Base-by-base conservation (phyloP, 139 green algal genomes). In the Desmodesmus armatus region DNA sequence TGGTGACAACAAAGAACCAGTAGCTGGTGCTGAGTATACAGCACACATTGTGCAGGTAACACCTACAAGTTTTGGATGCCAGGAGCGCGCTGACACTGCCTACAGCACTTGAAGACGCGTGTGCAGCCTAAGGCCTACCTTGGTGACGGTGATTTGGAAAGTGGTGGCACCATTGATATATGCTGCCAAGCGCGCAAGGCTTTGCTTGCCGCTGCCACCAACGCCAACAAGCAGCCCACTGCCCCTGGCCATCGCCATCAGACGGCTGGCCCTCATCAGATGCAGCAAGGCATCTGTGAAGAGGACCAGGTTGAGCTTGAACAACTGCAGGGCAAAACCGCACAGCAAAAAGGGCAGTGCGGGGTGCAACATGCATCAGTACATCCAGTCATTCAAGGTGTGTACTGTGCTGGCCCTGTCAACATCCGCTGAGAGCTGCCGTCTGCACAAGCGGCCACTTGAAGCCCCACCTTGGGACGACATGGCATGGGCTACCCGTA, bases 261-360 rank as follows among this genome's bases (percentile, higher is more conserved):
- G 83, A 23, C 96, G 91, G 13, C 87, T 92, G 83, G 98, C 96
- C 72, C 96, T 92, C 89, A 97, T 96, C 31, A 99, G 77, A 88
- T 99, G 96, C 76, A 89, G 76, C 69, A 99, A 89, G 21, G 96
- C 96, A 86, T 99, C 96, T 53, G 92, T 91, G 92, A 99, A 99
- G 78, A 99, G 93, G 86, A 99, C 96, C 83, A 99, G 94, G 84
- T 98, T 93, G 31, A 96, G 91, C 86, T 96, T 96, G 73, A 83
- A 41, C 29, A 92, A 51, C 83, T 92, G 85, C 75, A n/a, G n/a
- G n/a, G n/a, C n/a, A 74, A 31, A 37, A 31, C 21, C 13, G 25
- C 31, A 25, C 40, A 77, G 40, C 69, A 37, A 55, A 7, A 55
- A 7, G 47, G 13, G 13, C 13, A 55, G 47, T 55, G n/a, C n/a